Percentiles rank a stretch among this genome's conserved stretches.
These are phyloP conservation scores for Irpex sp. DNA, from an alignment of 1,284 basidiomycete species.

Conservation along the genomic window DNA sequence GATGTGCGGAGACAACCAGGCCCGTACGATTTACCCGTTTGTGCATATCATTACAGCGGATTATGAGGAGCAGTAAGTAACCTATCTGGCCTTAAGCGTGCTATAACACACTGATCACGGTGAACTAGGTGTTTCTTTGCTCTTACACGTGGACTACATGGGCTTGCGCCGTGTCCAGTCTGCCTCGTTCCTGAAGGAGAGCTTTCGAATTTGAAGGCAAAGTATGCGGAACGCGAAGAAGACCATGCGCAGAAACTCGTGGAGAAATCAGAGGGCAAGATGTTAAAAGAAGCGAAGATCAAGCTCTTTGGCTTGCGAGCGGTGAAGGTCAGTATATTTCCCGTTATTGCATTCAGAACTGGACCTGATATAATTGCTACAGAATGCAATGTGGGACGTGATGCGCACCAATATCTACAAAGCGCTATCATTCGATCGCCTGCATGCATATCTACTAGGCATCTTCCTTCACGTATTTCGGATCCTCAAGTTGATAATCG, in stretches of 20 bases:
- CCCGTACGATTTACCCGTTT: slow-evolving; percentile 21
- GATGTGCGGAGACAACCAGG: slow-evolving; percentile 18
- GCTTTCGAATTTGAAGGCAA: not conserved
- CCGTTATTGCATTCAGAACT: not conserved
- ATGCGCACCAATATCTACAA: slow-evolving; percentile 24
- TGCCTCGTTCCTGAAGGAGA: slow-evolving; percentile 4
- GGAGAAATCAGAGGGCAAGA: not conserved
- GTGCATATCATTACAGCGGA: slow-evolving; percentile 32
- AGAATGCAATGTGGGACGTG: slow-evolving; percentile 17
- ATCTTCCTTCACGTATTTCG: slow-evolving; percentile 25
- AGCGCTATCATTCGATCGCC: slow-evolving; percentile 32
- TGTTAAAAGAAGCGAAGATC: not conserved
- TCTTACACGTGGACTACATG: slow-evolving; percentile 8
- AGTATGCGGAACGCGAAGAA: not conserved
- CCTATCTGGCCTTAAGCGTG: not conserved
- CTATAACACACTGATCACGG: not conserved
- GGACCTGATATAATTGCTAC: not conserved
- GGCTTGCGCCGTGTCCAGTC: slow-evolving; percentile 7
- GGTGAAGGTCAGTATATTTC: slow-evolving; percentile 1
- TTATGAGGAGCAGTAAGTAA: slow-evolving; percentile 37
- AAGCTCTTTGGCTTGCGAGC: slow-evolving; percentile 7
- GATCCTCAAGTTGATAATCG: not conserved
- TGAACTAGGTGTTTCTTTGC: slow-evolving; percentile 8
- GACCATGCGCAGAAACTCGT: not conserved
- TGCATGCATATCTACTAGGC: slow-evolving; percentile 34